Evolutionary conservation across 768 basidiomycete species (phyloP).

Genomic region (Phaffia australis): DNA sequence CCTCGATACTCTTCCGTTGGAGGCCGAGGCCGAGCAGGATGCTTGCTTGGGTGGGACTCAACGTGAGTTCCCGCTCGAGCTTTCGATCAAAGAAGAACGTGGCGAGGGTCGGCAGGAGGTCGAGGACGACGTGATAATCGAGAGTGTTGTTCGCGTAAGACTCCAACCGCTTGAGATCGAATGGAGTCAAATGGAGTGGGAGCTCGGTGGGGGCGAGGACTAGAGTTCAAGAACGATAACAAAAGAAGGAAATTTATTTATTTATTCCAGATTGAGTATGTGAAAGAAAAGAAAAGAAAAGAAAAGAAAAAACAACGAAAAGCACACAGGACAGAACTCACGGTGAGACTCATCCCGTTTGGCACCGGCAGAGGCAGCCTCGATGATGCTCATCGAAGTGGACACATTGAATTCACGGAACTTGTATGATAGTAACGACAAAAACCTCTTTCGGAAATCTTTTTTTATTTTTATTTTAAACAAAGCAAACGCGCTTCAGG

Average conservation of each 20-base stretch:
- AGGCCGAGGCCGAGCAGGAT: conserved; percentile 42
- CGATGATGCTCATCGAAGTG: conserved; percentile 74
- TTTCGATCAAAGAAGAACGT: conserved; percentile 68
- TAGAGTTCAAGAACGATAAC: conserved; percentile 35
- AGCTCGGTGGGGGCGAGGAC: conserved; percentile 47
- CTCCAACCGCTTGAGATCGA: conserved; percentile 89
- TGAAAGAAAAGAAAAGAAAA: background rate
- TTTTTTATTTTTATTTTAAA: conserved; percentile 1
- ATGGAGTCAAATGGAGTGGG: conserved; percentile 63
- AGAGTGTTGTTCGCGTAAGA: conserved; percentile 84
- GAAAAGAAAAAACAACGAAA: background rate
- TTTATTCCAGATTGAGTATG: conserved; percentile 35
- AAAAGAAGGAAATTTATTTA: background rate
- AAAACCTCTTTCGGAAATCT: conserved; percentile 90
- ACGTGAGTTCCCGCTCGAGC: conserved; percentile 49
- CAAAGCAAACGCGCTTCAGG: background rate
- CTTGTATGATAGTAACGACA: conserved; percentile 79
- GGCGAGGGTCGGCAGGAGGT: conserved; percentile 71
- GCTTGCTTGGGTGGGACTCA: conserved; percentile 74
- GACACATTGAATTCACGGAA: conserved; percentile 89
- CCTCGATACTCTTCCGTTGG: conserved; percentile 45
- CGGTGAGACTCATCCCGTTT: conserved; percentile 16
- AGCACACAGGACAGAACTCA: conserved; percentile 3
- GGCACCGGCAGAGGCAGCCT: conserved; percentile 56
- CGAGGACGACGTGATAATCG: conserved; percentile 91